Evolutionary conservation across 2,329 filamentous ascomycete species (phyloP).

Genomic region (Didymella sp.): DNA sequence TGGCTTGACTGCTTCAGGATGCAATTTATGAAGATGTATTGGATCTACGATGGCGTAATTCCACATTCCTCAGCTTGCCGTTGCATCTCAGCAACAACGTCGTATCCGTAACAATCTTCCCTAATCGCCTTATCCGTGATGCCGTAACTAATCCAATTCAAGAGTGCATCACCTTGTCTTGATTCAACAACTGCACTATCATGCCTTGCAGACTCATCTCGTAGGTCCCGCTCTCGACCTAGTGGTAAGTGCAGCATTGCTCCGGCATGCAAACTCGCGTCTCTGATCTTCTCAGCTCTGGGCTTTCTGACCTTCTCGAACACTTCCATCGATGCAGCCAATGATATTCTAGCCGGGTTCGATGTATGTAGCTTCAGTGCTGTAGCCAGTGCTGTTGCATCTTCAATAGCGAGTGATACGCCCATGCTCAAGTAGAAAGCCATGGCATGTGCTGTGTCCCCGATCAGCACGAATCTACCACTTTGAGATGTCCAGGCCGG

Average conservation of each 20-base stretch:
- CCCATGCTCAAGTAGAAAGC: conserved; percentile 29
- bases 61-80: neutral
- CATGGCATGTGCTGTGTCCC: conserved; percentile 28
- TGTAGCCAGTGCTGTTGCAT: conserved; percentile 21
- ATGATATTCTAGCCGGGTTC: neutral
- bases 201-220: conserved; percentile 14
- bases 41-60: neutral
- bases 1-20: neutral
- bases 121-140: conserved; percentile 22
- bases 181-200: conserved; percentile 9
- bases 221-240: conserved; percentile 9
- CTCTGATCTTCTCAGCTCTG: conserved; percentile 22
- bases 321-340: conserved; percentile 14
- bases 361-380: conserved; percentile 1
- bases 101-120: conserved; percentile 27
- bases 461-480: conserved; percentile 23
- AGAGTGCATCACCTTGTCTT: conserved; percentile 6
- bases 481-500: conserved; percentile 21
- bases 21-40: neutral
- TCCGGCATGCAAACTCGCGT: conserved; percentile 26
- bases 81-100: conserved; percentile 14
- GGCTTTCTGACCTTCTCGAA: conserved; percentile 23
- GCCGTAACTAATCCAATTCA: conserved; percentile 19
- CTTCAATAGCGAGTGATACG: conserved; percentile 29
- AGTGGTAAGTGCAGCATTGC: conserved; percentile 22